These are phyloP conservation scores for Scheffersomyces lignosus DNA, from an alignment of 805 yeast species.

Conservation along the genomic window DNA sequence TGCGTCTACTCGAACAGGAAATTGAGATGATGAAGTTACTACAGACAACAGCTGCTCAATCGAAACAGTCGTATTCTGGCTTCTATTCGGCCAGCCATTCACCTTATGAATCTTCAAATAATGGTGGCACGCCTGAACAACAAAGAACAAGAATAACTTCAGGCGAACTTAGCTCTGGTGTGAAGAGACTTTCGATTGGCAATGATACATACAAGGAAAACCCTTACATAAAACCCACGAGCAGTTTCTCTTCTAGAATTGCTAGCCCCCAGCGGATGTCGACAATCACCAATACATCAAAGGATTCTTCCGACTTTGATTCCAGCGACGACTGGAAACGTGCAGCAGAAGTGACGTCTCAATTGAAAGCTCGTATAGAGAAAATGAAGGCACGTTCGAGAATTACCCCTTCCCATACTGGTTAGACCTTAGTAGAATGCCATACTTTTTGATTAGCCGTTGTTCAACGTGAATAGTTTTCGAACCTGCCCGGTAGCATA, in stretches of 20 bases:
- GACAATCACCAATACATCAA: conserved; percentile 12
- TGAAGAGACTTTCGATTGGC: conserved; percentile 35
- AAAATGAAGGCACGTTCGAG: conserved; percentile 73
- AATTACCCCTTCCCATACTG: too few relatives aligned
- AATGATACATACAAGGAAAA: conserved; percentile 10
- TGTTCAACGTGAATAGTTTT: too few relatives aligned
- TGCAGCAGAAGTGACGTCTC: conserved; percentile 87
- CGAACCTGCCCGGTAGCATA: too few relatives aligned
- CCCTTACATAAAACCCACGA: conserved; percentile 9
- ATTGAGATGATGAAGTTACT: conserved; percentile 27
- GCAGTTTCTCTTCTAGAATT: conserved; percentile 20
- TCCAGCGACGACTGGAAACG: conserved; percentile 75
- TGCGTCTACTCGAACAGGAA: conserved; percentile 53
- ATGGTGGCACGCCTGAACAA: conserved; percentile 1
- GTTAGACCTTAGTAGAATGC: too few relatives aligned
- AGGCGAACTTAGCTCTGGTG: conserved; percentile 41
- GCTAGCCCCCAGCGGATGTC: conserved; percentile 18
- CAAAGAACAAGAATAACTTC: conserved; percentile 22
- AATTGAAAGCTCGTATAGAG: conserved; percentile 82
- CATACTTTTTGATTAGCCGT: conserved; percentile 13
- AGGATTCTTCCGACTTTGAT: conserved; percentile 33
- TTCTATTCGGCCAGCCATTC: neutral
- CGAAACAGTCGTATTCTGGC: neutral
- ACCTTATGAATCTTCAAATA: conserved; percentile 6
- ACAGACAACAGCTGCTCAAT: conserved; percentile 28